Evolutionary conservation across 208 protist genomes (phyloP).

Genomic region (Porcisia deanei): DNA sequence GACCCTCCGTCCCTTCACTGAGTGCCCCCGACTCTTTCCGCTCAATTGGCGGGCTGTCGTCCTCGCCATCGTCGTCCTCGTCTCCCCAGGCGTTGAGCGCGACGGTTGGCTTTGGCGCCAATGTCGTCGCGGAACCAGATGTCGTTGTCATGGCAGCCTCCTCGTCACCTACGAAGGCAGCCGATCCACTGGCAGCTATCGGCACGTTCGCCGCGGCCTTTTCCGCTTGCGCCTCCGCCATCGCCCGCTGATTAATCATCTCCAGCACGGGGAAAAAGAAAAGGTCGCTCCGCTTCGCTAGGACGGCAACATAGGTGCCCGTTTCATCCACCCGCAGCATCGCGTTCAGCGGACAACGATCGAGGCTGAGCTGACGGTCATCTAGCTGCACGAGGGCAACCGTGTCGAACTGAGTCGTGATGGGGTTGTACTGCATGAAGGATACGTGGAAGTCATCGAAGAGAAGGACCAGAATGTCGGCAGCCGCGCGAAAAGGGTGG

Average conservation of each 20-base stretch:
- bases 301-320: slow-evolving; percentile 61
- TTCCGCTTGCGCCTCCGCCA: slow-evolving; percentile 3
- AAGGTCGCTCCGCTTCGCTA: slow-evolving; percentile 65
- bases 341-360: slow-evolving; percentile 46
- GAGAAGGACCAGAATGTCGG: slow-evolving; percentile 73
- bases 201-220: not conserved
- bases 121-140: slow-evolving; percentile 3
- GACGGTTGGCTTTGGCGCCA: slow-evolving; percentile 22
- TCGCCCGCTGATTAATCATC: slow-evolving; percentile 16
- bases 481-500: slow-evolving; percentile 44
- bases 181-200: slow-evolving; percentile 6
- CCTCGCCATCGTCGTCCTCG: slow-evolving; percentile 75
- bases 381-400: slow-evolving; percentile 82
- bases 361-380: slow-evolving; percentile 53
- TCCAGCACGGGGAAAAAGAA: slow-evolving; percentile 70
- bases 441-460: slow-evolving; percentile 90
- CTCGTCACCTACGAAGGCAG: slow-evolving; percentile 9
- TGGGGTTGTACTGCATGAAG: slow-evolving; percentile 72
- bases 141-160: slow-evolving; percentile 6
- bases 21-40: not conserved
- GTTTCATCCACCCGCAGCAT: slow-evolving; percentile 77
- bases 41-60: slow-evolving; percentile 7
- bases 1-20: not conserved
- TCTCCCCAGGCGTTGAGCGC: slow-evolving; percentile 81
- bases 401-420: slow-evolving; percentile 61